A percentile compares a stretch with the other conserved stretches of the same genome.
These are phyloP conservation scores for Aspergillus awamori DNA, from an alignment of 2,329 filamentous ascomycete genomes.

Conservation along the genomic window DNA sequence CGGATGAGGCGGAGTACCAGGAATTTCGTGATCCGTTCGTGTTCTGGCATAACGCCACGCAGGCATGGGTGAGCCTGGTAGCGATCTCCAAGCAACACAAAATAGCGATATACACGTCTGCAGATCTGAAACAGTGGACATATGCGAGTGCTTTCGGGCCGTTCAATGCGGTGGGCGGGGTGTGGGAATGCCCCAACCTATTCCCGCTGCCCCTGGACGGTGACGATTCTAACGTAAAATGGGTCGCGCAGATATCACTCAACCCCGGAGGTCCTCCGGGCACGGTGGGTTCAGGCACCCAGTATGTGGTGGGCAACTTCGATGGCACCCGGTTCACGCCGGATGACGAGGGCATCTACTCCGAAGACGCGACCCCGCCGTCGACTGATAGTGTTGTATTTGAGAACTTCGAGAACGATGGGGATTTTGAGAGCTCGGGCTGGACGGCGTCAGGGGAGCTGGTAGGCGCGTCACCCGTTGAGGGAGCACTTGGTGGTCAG, in stretches of 20 bases:
- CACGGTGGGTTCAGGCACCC: slow-evolving; percentile 32
- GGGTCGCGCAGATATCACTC: slow-evolving; percentile 29
- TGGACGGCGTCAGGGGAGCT: too few relatives aligned
- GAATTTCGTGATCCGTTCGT: slow-evolving; percentile 66
- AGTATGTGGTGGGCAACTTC: slow-evolving; percentile 35
- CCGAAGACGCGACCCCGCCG: neutral
- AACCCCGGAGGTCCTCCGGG: slow-evolving; percentile 35
- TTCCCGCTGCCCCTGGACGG: slow-evolving; percentile 27
- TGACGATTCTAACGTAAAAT: slow-evolving; percentile 25
- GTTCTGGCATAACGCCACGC: slow-evolving; percentile 28
- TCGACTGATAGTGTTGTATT: too few relatives aligned
- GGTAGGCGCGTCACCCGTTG: too few relatives aligned
- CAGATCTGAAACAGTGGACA: slow-evolving; percentile 32
- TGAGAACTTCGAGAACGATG: too few relatives aligned
- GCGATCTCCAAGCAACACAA: slow-evolving; percentile 25
- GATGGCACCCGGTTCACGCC: slow-evolving; percentile 30
- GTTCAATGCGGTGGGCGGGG: slow-evolving; percentile 29
- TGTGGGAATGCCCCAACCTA: slow-evolving; percentile 36
- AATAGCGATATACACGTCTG: slow-evolving; percentile 29
- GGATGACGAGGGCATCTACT: slow-evolving; percentile 21
- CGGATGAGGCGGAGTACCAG: slow-evolving; percentile 45
- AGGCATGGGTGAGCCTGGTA: slow-evolving; percentile 27
- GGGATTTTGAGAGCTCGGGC: too few relatives aligned
- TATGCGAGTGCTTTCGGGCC: slow-evolving; percentile 30
- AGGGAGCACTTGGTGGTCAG: too few relatives aligned